Base-by-base conservation (phyloP, 208 protist species). In the Acanthamoeba healyi region DNA sequence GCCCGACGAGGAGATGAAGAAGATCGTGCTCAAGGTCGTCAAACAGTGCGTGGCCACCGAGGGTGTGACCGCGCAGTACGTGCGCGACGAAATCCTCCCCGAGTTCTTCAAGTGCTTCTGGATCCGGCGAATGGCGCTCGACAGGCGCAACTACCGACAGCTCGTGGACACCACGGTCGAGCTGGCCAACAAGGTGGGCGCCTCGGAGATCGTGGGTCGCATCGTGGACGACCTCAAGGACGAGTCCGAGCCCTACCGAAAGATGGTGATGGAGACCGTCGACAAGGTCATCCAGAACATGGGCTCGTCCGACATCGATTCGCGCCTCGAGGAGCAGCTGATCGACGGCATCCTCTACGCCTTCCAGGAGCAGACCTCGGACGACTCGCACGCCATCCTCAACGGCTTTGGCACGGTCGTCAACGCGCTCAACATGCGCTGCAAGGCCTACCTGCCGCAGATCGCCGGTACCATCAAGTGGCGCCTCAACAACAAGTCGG, bases 1-100 rank as follows among this genome's bases (percentile, higher is more conserved):
- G 19, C 98, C 98, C 19, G 99, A 99, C 95, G 98, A 99, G 86
- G 99, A 99, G 96, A 99, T 99, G 98, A 99, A 99, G 92, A 99
- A 99, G 95, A 99, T 99, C 93, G 97, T 99, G 65, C 97, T 99
- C 32, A 99, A 99, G 87, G 99, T 99, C 0, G 98, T 99, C 32
- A 98, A 99, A 77, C 98, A 99, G 96, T 99, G 99, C 96, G 98
- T 99, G 12, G 94, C 95, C 7, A 99, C 99, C 0, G 99, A 99
- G 10, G 99, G 99, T 86, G 99, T 99, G 12, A 96, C 97, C 29
- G n/a, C 97, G 12, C 42, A 77, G 6, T 98, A 98, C 91, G 94
- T 98, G 42, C 56, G 94, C 22, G 72, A 94, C 5, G 96, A 98
- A 49, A 97, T 98, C 38, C 92, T 98, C 26, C 96, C 96, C 51